Evolutionary conservation across 202 grass and related monocot species (phyloP).

Genomic region (Setaria italica): DNA sequence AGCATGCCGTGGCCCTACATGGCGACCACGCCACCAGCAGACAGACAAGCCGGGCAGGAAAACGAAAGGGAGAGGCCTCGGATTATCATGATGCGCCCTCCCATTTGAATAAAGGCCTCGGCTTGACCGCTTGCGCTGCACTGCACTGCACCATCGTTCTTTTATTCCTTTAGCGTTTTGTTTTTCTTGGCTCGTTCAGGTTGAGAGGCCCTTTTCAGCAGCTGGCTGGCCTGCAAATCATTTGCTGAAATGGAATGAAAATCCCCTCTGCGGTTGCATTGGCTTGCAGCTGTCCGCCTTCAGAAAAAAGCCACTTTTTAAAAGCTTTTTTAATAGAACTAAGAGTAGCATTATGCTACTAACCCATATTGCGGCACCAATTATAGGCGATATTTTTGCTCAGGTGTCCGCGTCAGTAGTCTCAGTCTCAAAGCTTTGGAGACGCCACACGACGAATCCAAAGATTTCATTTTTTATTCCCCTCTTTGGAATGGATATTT

Average conservation of each 20-base stretch:
- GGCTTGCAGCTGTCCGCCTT: conserved; percentile 41
- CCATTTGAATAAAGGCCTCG: conserved; percentile 24
- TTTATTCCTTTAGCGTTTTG: conserved; percentile 32
- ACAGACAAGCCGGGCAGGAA: conserved; percentile 43
- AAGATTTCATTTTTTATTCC: conserved; percentile 25
- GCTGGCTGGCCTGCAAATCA: conserved; percentile 34
- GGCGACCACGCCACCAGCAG: conserved; percentile 53
- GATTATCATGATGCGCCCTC: conserved; percentile 32
- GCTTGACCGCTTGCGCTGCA: conserved; percentile 19
- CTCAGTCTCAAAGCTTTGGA: conserved; percentile 5
- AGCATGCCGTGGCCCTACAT: conserved; percentile 7
- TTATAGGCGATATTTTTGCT: conserved; percentile 40
- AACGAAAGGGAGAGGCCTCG: background rate
- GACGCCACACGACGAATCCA: conserved; percentile 30
- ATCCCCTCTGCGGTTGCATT: conserved; percentile 18
- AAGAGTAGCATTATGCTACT: background rate
- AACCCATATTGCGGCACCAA: background rate
- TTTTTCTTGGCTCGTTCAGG: conserved; percentile 24
- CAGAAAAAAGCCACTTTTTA: background rate
- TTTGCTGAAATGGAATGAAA: conserved; percentile 20
- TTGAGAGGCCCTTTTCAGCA: conserved; percentile 51
- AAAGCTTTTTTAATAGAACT: background rate
- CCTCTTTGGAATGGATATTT: background rate
- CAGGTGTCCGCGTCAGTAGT: conserved; percentile 33
- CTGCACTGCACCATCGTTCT: background rate